Base-by-base conservation (phyloP, 495 filamentous ascomycete genomes). In the Penicillium diatomitis region DNA sequence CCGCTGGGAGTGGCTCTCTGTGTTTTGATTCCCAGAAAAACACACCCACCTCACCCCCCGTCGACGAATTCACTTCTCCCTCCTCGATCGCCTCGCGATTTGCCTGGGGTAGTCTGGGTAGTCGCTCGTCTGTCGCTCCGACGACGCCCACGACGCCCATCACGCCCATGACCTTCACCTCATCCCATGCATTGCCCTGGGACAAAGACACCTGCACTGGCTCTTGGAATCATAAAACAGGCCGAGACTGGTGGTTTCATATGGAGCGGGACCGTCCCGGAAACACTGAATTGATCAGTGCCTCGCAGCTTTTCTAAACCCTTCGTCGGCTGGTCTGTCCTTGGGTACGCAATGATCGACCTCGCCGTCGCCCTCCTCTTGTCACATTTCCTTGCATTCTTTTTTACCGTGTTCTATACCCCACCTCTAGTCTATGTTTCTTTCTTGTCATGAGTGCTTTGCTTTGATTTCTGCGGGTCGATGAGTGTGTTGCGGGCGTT, bases 221-320 rank as follows among this genome's bases (percentile, higher is more conserved):
- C 12, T 66, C 69, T 29, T 75, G 72, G 72, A 75, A 75, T 42
- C 69, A 73, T 37, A 67, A 68, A 38, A 59, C 42, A 35, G 70
- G 70, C 29, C 65, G 67, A 10, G 70, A 73, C n/a, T 75, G 72
- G 72, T 75, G 70, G 72, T 73, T 67, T 49, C 72, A 75, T 48
- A 67, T 72, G 56, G 72, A 75, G 52, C 68, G 72, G 28, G 72
- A 75, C 44, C 69, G 72, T 11, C 71, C 67, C 6, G 56, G 58
- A 35, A 67, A 65, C 32, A 45, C 62, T n/a, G 66, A 72, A 32
- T 54, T 69, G 41, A 64, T 73, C 48, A 58, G 68, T 32, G 41
- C 64, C 9, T 63, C 64, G 44, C 64, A 62, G 44, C 67, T 75
- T 32, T 72, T 75, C 38, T 73, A 57, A 67, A 29, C 10, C 5